These are phyloP conservation scores for Cordia subcordata DNA, from an alignment of 257 asterid species.

Conservation along the genomic window DNA sequence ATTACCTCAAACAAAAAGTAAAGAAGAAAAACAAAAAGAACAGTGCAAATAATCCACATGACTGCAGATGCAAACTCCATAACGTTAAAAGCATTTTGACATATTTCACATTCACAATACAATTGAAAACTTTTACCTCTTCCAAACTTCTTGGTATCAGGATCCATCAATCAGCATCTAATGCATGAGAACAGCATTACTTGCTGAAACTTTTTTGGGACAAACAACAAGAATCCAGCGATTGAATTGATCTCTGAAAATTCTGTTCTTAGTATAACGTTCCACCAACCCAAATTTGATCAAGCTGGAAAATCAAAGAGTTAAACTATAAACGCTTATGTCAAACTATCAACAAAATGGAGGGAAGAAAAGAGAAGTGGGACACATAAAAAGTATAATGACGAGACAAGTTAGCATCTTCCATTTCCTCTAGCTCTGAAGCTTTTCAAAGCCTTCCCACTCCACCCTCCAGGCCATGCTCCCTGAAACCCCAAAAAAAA, in stretches of 20 bases:
- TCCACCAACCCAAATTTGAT: background rate
- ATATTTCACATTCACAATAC: background rate
- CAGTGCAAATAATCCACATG: conserved; percentile 4
- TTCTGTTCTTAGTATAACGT: background rate
- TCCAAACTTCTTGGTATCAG: conserved; percentile 84
- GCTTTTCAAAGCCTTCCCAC: too few relatives aligned
- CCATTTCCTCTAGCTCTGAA: too few relatives aligned
- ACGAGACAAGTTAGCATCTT: too few relatives aligned
- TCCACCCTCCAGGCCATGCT: too few relatives aligned
- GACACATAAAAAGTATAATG: background rate
- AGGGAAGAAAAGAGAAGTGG: background rate
- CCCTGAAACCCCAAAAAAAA: too few relatives aligned
- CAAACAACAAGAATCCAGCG: background rate
- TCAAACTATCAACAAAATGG: background rate
- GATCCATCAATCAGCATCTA: conserved; percentile 76
- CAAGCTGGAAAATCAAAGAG: background rate
- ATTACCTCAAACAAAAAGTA: too few relatives aligned
- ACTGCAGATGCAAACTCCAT: background rate
- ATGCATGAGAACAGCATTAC: conserved; percentile 39
- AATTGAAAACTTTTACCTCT: conserved; percentile 49
- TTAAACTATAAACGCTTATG: background rate
- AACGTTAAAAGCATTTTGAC: background rate
- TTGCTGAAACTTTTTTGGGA: conserved; percentile 25
- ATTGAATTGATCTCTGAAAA: background rate
- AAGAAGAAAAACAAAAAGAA: background rate